A percentile compares a stretch with the other conserved stretches of the same genome.
Conservation (phyloP, 2,329 filamentous ascomycete genomes). For the Dactylellina parvicollis region DNA sequence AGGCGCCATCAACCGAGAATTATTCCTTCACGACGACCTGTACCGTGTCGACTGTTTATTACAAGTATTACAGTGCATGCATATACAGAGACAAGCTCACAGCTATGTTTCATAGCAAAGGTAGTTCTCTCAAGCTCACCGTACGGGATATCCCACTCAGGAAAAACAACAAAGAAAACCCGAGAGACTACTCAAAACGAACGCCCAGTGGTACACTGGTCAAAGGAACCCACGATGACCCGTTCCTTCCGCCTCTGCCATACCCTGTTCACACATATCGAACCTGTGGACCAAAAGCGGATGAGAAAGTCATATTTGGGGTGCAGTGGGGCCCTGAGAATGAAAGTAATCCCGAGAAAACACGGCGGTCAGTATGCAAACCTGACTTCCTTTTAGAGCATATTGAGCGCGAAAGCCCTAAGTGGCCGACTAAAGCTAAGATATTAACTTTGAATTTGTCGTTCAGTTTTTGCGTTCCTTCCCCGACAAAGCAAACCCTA, state of each 20-base stretch:
- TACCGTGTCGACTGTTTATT: not conserved
- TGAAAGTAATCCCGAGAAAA: constrained; percentile 7
- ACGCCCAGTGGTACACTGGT: constrained; percentile 39
- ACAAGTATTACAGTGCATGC: too few species aligned
- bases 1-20: too few species aligned
- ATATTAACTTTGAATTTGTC: not conserved
- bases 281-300: constrained; percentile 20
- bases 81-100: not conserved
- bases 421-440: too few species aligned
- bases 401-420: too few species aligned
- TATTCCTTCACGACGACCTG: not conserved
- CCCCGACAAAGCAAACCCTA: constrained; percentile 25
- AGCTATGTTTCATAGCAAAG: constrained; percentile 7
- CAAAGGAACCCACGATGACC: constrained; percentile 38
- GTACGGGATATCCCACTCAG: constrained; percentile 39
- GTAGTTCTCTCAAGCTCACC: constrained; percentile 12
- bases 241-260: constrained; percentile 42
- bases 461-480: constrained; percentile 27
- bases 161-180: constrained; percentile 31
- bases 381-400: not conserved
- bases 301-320: constrained; percentile 38
- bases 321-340: constrained; percentile 7
- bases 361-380: constrained; percentile 6
- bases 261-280: constrained; percentile 38
- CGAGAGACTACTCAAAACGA: constrained; percentile 43